Evolutionary conservation across 305 asterid species (phyloP).

Genomic region (Solanum aculeatissimum): DNA sequence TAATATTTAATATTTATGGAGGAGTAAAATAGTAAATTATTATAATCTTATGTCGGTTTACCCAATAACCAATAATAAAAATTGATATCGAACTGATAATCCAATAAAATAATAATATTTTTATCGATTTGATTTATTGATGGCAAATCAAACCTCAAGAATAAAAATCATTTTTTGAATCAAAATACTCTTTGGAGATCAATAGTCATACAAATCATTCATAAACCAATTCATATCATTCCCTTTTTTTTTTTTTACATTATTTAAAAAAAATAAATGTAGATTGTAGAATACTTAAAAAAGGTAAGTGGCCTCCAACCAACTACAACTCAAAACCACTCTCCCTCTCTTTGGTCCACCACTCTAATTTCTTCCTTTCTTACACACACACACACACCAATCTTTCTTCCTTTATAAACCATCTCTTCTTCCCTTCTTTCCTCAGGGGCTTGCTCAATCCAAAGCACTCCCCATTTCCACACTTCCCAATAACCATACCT

Average conservation of each 20-base stretch:
- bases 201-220: not conserved
- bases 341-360: constrained; percentile 10
- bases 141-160: too few species aligned
- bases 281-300: constrained; percentile 1
- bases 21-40: too few species aligned
- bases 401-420: constrained; percentile 20
- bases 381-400: not conserved
- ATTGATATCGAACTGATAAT: too few species aligned
- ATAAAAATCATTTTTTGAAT: not conserved
- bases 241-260: not conserved
- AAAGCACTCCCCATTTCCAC: not conserved
- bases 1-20: too few species aligned
- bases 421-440: constrained; percentile 5
- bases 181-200: not conserved
- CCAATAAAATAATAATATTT: too few species aligned
- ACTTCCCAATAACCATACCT: not conserved
- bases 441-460: constrained; percentile 21
- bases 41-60: too few species aligned
- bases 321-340: constrained; percentile 5
- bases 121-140: too few species aligned
- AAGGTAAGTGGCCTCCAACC: constrained; percentile 39
- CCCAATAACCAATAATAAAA: too few species aligned
- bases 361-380: not conserved
- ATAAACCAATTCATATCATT: not conserved
- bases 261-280: not conserved